Conservation (phyloP, 768 basidiomycete genomes). For the Suillus subluteus region DNA sequence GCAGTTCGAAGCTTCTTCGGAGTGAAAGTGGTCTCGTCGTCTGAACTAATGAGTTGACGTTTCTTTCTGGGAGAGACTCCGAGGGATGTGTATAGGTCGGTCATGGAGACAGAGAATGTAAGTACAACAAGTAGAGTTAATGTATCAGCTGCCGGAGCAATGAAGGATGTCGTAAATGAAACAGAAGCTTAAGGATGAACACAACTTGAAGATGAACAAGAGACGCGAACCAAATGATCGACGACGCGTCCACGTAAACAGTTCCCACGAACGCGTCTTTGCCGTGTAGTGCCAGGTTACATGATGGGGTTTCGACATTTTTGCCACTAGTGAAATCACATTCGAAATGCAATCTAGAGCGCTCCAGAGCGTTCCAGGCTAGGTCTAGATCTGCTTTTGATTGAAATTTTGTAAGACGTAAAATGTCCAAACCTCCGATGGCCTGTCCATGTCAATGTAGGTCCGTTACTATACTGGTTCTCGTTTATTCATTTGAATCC, state of each 20-base stretch:
- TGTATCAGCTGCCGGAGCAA: conserved; percentile 16
- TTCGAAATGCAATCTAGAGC: no score
- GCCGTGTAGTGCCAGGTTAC: neutral
- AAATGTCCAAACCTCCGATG: no score
- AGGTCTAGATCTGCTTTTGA: no score
- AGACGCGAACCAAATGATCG: conserved; percentile 25
- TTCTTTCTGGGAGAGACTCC: conserved; percentile 74
- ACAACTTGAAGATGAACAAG: neutral
- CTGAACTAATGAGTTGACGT: conserved; percentile 52
- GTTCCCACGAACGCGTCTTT: conserved; percentile 31
- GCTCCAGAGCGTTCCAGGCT: no score
- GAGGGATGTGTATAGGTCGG: conserved; percentile 63
- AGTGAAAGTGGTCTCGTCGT: conserved; percentile 57
- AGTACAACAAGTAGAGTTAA: conserved; percentile 10
- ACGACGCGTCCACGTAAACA: conserved; percentile 36
- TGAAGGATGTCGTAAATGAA: conserved; percentile 16
- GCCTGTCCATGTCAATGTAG: neutral
- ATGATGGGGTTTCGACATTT: neutral
- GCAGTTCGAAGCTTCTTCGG: conserved; percentile 70
- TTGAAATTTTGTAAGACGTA: no score
- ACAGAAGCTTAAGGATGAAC: conserved; percentile 22
- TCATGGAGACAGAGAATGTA: conserved; percentile 41
- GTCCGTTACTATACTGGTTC: neutral
- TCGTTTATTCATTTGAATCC: neutral
- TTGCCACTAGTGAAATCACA: no score